Evolutionary conservation across 1,284 basidiomycete genomes (phyloP).

Genomic region (Ustilago trichophora): DNA sequence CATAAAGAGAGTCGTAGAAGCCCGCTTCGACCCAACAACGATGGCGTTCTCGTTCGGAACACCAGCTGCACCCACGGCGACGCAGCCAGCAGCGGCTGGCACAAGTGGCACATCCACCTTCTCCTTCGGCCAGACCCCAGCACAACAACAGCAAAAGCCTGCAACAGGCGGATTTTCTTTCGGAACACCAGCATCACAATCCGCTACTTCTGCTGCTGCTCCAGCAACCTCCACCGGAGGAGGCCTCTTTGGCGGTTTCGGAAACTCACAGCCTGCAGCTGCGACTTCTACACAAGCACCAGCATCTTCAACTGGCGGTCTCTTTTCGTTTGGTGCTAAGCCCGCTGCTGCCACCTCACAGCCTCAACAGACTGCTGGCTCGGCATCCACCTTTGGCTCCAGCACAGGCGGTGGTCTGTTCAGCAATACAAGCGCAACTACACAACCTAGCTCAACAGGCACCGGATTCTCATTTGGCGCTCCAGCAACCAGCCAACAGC

Average conservation of each 20-base stretch:
- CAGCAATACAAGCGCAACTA: constrained; percentile 13
- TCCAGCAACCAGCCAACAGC: constrained; percentile 9
- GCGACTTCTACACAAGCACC: constrained; percentile 26
- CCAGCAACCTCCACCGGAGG: constrained; percentile 21
- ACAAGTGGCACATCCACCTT: constrained; percentile 38
- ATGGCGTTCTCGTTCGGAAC: constrained; percentile 62
- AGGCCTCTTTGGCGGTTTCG: constrained; percentile 34
- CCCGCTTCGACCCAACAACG: not conserved
- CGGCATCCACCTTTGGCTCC: constrained; percentile 35
- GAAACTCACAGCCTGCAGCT: constrained; percentile 26
- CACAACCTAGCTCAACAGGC: constrained; percentile 10
- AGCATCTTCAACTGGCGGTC: constrained; percentile 15
- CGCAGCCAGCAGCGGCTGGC: constrained; percentile 26
- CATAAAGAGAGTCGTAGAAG: not conserved
- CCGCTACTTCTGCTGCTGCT: constrained; percentile 15
- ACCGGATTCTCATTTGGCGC: constrained; percentile 40
- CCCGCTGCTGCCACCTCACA: constrained; percentile 22
- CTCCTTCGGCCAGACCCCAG: constrained; percentile 47
- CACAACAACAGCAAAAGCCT: constrained; percentile 45
- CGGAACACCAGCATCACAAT: constrained; percentile 35
- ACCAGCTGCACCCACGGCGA: constrained; percentile 27
- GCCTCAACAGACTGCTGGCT: constrained; percentile 14
- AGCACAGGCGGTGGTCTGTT: constrained; percentile 20
- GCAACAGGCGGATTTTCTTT: constrained; percentile 51
- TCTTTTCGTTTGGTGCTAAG: constrained; percentile 41